Conservation (phyloP, 176 grass and related monocot species). For the Stipa capillata region DNA sequence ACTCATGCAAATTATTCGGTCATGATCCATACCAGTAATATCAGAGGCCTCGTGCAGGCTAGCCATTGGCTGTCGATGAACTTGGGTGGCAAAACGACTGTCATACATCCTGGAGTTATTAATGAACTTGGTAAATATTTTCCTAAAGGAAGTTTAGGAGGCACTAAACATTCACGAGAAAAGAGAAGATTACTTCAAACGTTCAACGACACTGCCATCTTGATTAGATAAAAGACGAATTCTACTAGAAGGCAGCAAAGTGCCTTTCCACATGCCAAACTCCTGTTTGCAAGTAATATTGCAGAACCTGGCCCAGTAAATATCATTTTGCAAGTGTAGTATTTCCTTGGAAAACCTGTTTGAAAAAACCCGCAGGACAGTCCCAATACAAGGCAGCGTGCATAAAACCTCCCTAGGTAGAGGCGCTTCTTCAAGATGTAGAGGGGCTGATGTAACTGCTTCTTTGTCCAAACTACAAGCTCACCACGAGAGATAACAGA, state of each 20-base stretch:
- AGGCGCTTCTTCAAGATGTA: slow-evolving; percentile 57
- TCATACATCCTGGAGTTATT: slow-evolving; percentile 35
- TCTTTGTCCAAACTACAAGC: slow-evolving; percentile 29
- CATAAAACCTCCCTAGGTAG: slow-evolving; percentile 52
- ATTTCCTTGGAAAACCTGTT: slow-evolving; percentile 35
- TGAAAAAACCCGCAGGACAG: slow-evolving; percentile 55
- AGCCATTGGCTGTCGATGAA: slow-evolving; percentile 34
- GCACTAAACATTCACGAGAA: neutral
- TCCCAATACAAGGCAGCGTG: slow-evolving; percentile 65
- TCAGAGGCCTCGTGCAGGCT: slow-evolving; percentile 18
- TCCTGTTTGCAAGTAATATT: slow-evolving; percentile 63
- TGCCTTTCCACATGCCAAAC: slow-evolving; percentile 66
- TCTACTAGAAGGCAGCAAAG: slow-evolving; percentile 47
- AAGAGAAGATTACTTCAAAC: slow-evolving; percentile 62
- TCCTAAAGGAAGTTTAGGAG: neutral
- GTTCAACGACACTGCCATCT: slow-evolving; percentile 43
- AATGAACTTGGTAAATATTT: slow-evolving; percentile 15
- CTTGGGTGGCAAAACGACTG: neutral
- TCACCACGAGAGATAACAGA: slow-evolving; percentile 21
- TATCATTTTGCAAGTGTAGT: slow-evolving; percentile 38
- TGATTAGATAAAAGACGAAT: slow-evolving; percentile 74
- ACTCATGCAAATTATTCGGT: neutral
- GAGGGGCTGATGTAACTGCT: slow-evolving; percentile 15
- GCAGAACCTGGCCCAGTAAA: slow-evolving; percentile 66
- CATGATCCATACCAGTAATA: slow-evolving; percentile 35